Conservation (phyloP, 805 yeast genomes). For the Ascoidea asiatica region DNA sequence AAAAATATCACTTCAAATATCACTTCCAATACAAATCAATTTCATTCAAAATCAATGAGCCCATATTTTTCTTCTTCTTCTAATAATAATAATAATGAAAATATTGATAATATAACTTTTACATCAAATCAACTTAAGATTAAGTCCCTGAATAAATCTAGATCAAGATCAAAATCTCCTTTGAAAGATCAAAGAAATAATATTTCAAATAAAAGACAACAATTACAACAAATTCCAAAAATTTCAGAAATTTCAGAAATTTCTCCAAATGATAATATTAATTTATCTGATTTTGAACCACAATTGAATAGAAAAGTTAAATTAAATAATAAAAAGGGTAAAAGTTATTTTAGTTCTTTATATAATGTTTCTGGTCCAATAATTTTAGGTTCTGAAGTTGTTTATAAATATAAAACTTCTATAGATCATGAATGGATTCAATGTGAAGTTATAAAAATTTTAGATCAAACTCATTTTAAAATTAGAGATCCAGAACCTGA, state of each 20-base stretch:
- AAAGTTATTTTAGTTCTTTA: constrained; percentile 36
- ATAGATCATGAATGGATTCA: constrained; percentile 91
- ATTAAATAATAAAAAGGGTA: constrained; percentile 22
- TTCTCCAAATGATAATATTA: constrained; percentile 6
- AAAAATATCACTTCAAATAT: constrained; percentile 8
- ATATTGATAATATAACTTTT: background rate
- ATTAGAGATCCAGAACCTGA: constrained; percentile 98
- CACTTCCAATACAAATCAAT: constrained; percentile 2
- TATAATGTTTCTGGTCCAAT: constrained; percentile 48
- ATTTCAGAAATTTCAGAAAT: constrained; percentile 5
- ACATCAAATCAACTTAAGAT: too few species aligned
- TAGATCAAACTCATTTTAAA: constrained; percentile 48
- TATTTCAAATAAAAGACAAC: background rate
- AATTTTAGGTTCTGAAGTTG: constrained; percentile 68
- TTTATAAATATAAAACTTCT: constrained; percentile 55
- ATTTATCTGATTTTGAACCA: constrained; percentile 6
- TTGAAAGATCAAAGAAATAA: background rate
- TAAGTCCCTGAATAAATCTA: background rate
- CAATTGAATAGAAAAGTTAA: constrained; percentile 16
- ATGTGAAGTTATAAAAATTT: constrained; percentile 71
- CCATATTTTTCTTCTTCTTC: too few species aligned
- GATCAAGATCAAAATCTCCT: background rate
- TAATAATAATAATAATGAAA: background rate
- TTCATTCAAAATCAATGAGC: too few species aligned
- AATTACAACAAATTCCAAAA: background rate